Conservation (phyloP, 1,139 yeast species). For the Yamadazyma buinensis region DNA sequence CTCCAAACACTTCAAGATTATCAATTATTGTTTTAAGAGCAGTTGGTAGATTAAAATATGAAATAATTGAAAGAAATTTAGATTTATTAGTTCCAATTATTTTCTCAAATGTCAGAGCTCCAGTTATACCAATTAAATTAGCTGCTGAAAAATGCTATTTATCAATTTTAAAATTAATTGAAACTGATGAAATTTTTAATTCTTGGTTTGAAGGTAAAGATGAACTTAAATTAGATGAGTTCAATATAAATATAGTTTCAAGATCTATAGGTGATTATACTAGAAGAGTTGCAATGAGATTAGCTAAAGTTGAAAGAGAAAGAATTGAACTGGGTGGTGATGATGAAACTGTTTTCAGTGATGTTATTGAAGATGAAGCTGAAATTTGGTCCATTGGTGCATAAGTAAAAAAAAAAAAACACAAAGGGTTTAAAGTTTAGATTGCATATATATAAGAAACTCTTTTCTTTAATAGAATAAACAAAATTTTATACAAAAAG, state of each 20-base stretch:
- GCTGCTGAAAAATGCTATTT: slow-evolving; percentile 93
- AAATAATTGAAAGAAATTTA: slow-evolving; percentile 48
- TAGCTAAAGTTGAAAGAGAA: slow-evolving; percentile 83
- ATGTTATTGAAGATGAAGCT: slow-evolving; percentile 76
- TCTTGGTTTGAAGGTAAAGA: slow-evolving; percentile 45
- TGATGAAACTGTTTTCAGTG: slow-evolving; percentile 78
- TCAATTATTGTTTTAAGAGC: slow-evolving; percentile 76
- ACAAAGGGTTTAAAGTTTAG: no score
- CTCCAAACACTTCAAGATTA: slow-evolving; percentile 79
- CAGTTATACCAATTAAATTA: slow-evolving; percentile 81
- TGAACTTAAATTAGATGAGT: slow-evolving; percentile 27
- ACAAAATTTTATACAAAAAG: no score
- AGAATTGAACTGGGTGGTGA: slow-evolving; percentile 90
- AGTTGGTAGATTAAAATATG: slow-evolving; percentile 58
- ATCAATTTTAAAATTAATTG: slow-evolving; percentile 67
- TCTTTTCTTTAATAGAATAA: no score
- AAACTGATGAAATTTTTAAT: slow-evolving; percentile 66
- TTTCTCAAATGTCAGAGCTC: slow-evolving; percentile 80
- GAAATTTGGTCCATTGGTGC: slow-evolving; percentile 88
- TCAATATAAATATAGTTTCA: slow-evolving; percentile 51
- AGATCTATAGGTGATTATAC: slow-evolving; percentile 87
- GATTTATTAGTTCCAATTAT: slow-evolving; percentile 67
- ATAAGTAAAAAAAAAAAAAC: neutral
- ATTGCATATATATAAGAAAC: no score
- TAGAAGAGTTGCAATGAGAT: slow-evolving; percentile 77